These are phyloP conservation scores for Paecilomyces fulvus DNA, from an alignment of 2,329 filamentous ascomycete species.

Conservation along the genomic window DNA sequence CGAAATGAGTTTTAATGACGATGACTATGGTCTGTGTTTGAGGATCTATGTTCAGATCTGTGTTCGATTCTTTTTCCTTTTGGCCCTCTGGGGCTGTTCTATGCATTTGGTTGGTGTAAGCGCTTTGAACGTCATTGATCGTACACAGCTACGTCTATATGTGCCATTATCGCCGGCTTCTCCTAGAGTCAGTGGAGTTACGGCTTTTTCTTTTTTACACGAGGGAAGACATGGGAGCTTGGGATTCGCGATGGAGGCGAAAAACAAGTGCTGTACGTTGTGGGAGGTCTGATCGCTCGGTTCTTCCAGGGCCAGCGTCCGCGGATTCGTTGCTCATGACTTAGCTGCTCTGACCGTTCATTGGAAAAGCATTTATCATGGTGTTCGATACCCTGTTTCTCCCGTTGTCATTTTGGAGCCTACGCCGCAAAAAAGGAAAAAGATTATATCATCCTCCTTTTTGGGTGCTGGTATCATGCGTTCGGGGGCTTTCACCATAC, in stretches of 20 bases:
- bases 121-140: not conserved
- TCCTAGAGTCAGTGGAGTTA: not conserved
- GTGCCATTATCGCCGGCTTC: not conserved
- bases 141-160: not conserved
- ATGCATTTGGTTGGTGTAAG: not conserved
- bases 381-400: conserved; percentile 35
- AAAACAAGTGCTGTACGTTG: not conserved
- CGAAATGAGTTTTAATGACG: conserved; percentile 20
- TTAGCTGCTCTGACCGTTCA: conserved; percentile 16
- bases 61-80: not conserved
- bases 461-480: not conserved
- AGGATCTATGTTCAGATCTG: not conserved
- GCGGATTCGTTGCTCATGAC: conserved; percentile 19
- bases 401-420: conserved; percentile 20
- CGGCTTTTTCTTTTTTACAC: not conserved
- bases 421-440: not conserved
- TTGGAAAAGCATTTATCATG: conserved; percentile 31
- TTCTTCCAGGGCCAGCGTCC: not conserved
- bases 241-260: not conserved
- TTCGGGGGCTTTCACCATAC: not conserved
- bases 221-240: not conserved
- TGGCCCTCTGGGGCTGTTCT: not conserved
- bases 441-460: not conserved
- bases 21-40: not conserved
- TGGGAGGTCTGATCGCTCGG: not conserved